Evolutionary conservation across 345 rosid species (phyloP).

Genomic region (Ailanthus altissimus): DNA sequence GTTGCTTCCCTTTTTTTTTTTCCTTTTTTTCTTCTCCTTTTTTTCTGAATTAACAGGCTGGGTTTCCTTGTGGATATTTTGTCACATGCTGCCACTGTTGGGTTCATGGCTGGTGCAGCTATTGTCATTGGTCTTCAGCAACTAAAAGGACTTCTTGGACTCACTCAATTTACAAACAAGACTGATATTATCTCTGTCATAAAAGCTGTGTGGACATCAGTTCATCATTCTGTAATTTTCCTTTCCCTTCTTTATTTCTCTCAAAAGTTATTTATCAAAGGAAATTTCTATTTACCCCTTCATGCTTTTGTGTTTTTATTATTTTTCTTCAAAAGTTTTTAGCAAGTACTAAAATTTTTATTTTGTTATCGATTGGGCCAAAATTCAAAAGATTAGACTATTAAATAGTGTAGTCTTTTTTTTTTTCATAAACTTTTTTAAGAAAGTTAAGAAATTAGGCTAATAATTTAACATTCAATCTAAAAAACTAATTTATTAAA

Average conservation of each 20-base stretch:
- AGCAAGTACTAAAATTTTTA: no score
- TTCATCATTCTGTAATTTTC: slow-evolving; percentile 61
- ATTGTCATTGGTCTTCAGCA: slow-evolving; percentile 93
- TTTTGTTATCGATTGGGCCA: no score
- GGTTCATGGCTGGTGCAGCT: slow-evolving; percentile 94
- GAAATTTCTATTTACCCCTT: no score
- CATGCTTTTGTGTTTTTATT: no score
- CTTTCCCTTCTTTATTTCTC: background rate
- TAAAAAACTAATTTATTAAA: no score
- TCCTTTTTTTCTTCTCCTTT: no score
- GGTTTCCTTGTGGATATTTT: slow-evolving; percentile 92
- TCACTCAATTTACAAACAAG: slow-evolving; percentile 68
- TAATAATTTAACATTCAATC: no score
- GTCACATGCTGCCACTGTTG: slow-evolving; percentile 89
- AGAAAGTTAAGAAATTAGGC: no score
- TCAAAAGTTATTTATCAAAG: background rate
- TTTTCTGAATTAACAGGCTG: slow-evolving; percentile 39
- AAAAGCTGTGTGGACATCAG: slow-evolving; percentile 60
- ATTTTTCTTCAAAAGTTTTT: no score
- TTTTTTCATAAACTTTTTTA: no score
- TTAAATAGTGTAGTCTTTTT: no score
- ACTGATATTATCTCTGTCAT: slow-evolving; percentile 80
- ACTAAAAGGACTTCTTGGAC: slow-evolving; percentile 78
- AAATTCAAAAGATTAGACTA: no score
- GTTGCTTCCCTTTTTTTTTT: background rate